These are phyloP conservation scores for Liquidambar formosana DNA, from an alignment of 164 flowering plant genomes.

Conservation along the genomic window DNA sequence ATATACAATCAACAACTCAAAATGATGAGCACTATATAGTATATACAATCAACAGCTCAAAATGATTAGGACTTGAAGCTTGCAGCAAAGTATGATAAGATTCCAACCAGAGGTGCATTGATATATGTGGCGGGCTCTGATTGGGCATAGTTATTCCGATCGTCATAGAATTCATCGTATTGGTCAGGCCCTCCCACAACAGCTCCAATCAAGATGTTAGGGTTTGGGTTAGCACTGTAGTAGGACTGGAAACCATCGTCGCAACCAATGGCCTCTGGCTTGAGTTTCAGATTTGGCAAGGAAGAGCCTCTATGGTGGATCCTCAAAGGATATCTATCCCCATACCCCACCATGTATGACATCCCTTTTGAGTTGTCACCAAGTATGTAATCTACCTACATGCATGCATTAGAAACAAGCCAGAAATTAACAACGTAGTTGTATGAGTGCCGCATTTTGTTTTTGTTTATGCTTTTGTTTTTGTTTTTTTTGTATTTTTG, in stretches of 20 bases:
- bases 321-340: slow-evolving; percentile 29
- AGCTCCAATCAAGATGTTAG: slow-evolving; percentile 34
- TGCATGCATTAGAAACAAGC: too few relatives aligned
- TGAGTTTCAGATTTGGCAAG: slow-evolving; percentile 23
- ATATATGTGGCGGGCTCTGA: slow-evolving; percentile 49
- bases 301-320: slow-evolving; percentile 48
- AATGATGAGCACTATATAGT: too few relatives aligned
- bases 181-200: slow-evolving; percentile 44
- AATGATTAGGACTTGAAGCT: too few relatives aligned
- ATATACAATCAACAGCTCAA: too few relatives aligned
- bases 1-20: too few relatives aligned
- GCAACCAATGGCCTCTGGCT: slow-evolving; percentile 25
- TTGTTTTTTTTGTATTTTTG: too few relatives aligned
- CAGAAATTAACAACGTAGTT: too few relatives aligned
- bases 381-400: slow-evolving; percentile 43
- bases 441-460: too few relatives aligned
- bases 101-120: slow-evolving; percentile 44
- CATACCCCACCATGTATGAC: slow-evolving; percentile 57
- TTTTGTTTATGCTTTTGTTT: too few relatives aligned
- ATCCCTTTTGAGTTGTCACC: slow-evolving; percentile 39
- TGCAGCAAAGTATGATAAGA: slow-evolving; percentile 30
- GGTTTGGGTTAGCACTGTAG: slow-evolving; percentile 17
- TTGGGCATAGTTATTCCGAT: slow-evolving; percentile 18
- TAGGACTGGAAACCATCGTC: slow-evolving; percentile 22
- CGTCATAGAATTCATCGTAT: slow-evolving; percentile 28